These are phyloP conservation scores for Haplosporangium sp. DNA, from an alignment of 371 early-diverging fungal genomes.

Conservation along the genomic window DNA sequence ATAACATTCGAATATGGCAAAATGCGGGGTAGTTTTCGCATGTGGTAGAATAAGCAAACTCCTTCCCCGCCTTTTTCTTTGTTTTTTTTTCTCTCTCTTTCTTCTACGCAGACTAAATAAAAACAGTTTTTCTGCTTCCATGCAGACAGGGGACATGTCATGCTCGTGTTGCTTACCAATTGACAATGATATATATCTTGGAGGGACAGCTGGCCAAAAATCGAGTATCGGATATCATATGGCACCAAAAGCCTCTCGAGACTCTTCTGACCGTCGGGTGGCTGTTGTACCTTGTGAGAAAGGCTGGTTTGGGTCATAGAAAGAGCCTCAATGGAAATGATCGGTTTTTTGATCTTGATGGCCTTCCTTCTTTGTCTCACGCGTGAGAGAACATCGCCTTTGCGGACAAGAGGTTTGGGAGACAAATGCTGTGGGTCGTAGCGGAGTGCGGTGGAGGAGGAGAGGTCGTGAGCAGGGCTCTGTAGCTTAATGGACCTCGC, in stretches of 20 bases:
- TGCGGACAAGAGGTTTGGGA: too few species aligned
- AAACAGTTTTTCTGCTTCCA: conserved; percentile 1
- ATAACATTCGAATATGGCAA: conserved; percentile 27
- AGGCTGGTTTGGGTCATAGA: neutral
- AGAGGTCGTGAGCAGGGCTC: too few species aligned
- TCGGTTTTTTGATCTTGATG: neutral
- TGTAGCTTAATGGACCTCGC: too few species aligned
- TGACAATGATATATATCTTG: conserved; percentile 43
- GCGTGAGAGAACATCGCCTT: too few species aligned
- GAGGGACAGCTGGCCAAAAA: conserved; percentile 45
- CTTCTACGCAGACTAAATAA: neutral
- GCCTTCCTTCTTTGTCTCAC: too few species aligned
- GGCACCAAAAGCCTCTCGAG: conserved; percentile 37
- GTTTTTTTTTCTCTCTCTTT: neutral
- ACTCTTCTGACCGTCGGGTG: conserved; percentile 1
- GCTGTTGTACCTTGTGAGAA: neutral
- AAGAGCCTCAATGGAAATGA: neutral
- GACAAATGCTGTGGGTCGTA: too few species aligned
- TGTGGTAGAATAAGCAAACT: neutral
- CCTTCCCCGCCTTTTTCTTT: conserved; percentile 50
- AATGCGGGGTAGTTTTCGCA: conserved; percentile 41
- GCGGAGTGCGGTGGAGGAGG: too few species aligned
- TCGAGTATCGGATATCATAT: conserved; percentile 51
- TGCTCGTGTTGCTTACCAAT: too few species aligned
- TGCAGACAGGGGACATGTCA: neutral